Percentiles rank a stretch among this genome's conserved stretches.
These are phyloP conservation scores for Xylaria sp. DNA, from an alignment of 2,329 filamentous ascomycete species.

Conservation along the genomic window DNA sequence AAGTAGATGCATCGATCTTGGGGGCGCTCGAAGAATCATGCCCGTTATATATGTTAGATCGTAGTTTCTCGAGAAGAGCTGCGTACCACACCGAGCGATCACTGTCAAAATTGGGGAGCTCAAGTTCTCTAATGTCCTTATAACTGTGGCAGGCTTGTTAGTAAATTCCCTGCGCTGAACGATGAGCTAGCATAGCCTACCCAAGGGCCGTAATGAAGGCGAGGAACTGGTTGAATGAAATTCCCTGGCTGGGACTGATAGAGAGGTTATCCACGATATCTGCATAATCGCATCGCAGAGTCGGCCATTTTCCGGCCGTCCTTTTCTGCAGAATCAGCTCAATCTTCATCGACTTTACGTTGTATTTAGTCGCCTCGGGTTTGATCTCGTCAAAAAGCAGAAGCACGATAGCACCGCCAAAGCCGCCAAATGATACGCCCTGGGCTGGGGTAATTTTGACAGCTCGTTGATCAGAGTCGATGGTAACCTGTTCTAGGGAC, in stretches of 20 bases:
- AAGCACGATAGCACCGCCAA: slow-evolving; percentile 64
- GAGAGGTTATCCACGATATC: slow-evolving; percentile 45
- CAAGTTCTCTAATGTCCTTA: slow-evolving; percentile 36
- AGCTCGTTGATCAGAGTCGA: slow-evolving; percentile 48
- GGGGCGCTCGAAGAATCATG: slow-evolving; percentile 15
- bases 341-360: slow-evolving; percentile 80
- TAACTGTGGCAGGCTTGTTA: slow-evolving; percentile 39
- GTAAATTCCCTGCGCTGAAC: neutral
- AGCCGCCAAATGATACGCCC: slow-evolving; percentile 60
- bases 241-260: slow-evolving; percentile 26
- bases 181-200: slow-evolving; percentile 34
- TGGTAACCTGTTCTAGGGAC: slow-evolving; percentile 53
- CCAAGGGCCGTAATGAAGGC: slow-evolving; percentile 36
- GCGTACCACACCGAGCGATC: slow-evolving; percentile 42
- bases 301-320: slow-evolving; percentile 73
- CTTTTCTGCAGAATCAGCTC: slow-evolving; percentile 79
- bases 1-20: slow-evolving; percentile 7
- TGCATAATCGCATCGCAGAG: slow-evolving; percentile 58
- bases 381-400: slow-evolving; percentile 74
- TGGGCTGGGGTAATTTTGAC: slow-evolving; percentile 38
- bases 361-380: slow-evolving; percentile 66
- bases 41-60: slow-evolving; percentile 41
- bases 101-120: slow-evolving; percentile 32
- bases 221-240: slow-evolving; percentile 39
- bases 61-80: slow-evolving; percentile 35